These are phyloP conservation scores for Alternaria sp. DNA, from an alignment of 2,329 filamentous ascomycete genomes.

Conservation along the genomic window DNA sequence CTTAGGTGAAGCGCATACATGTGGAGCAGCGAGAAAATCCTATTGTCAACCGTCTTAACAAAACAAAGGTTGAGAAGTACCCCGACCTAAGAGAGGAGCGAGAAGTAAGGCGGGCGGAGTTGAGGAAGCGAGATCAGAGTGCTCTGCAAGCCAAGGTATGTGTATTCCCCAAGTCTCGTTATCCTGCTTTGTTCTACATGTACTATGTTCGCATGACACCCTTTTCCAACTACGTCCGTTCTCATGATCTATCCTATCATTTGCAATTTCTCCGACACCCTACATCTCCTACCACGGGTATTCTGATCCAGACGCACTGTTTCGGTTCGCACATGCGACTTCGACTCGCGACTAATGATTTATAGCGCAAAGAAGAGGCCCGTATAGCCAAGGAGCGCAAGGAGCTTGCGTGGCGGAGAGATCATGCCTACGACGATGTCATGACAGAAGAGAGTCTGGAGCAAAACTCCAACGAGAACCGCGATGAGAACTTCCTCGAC, in stretches of 20 bases:
- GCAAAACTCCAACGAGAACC: constrained; percentile 82
- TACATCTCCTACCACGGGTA: neutral
- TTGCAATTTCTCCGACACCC: neutral
- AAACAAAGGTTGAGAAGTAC: constrained; percentile 88
- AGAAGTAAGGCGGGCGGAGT: constrained; percentile 74
- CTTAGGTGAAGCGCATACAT: constrained; percentile 77
- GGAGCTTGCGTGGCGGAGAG: constrained; percentile 91
- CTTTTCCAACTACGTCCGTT: neutral
- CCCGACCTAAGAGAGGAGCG: constrained; percentile 84
- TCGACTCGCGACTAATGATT: constrained; percentile 9
- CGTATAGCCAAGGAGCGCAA: constrained; percentile 77
- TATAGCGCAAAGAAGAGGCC: constrained; percentile 77
- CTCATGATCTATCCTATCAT: neutral
- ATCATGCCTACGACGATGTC: constrained; percentile 96
- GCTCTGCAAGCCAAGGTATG: constrained; percentile 66
- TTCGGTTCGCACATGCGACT: neutral
- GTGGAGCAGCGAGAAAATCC: constrained; percentile 82
- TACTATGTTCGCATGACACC: neutral
- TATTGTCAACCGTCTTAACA: constrained; percentile 97
- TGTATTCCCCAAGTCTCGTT: neutral
- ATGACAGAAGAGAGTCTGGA: constrained; percentile 84
- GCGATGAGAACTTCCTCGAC: constrained; percentile 77
- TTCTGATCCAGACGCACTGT: neutral
- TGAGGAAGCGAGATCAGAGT: constrained; percentile 74
- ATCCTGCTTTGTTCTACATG: neutral